Evolutionary conservation across 176 grass and related monocot genomes (phyloP), one percentile per base, ranked within the genome.

Genomic region (Hsuehochloa calcarea): DNA sequence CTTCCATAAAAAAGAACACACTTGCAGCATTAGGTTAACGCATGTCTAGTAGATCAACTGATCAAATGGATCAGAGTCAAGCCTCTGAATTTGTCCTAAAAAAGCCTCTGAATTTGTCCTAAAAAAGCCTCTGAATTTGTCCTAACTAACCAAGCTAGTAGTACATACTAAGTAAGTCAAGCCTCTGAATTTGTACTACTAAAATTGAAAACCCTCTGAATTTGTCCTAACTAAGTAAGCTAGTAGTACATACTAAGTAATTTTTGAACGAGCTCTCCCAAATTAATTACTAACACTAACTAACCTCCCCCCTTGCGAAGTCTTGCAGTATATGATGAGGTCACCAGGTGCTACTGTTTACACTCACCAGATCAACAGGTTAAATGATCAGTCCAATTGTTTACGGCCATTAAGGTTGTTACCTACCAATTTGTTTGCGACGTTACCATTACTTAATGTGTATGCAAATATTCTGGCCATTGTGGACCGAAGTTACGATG

Each of bases 381-480:
- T 71, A 46, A 46, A 46, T 47, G 47, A 27, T 23, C 50, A n/a
- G 4, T 29, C 49, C 22, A 46, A 31, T 85, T 65, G 14, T 31
- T 85, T 68, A 68, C 37, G 0, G 47, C 44, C 41, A 2, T 72
- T 60, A 61, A 72, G 23, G 51, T 61, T 82, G n/a, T 23, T 78
- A 85, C 74, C 27, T 49, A 74, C 20, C 39, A 85, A 46, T 37
- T 27, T 45, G 39, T 50, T 70, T 25, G 64, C 16, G 74, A 70
- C 39, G 14, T 70, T 78, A 59, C 25, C 40, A 46, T 70, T 78
- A 78, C 17, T 47, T 17, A 68, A 35, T 37, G 37, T 37, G 37
- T 19, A 69, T 31, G 64, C 46, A 46, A 11, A 45, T 64, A 4
- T 47, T 46, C 17, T 3, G 23, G 51, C 69, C 10, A 56, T 46